Evolutionary conservation across 2,329 filamentous ascomycete genomes (phyloP).

Genomic region (Fusarium verticillioides): DNA sequence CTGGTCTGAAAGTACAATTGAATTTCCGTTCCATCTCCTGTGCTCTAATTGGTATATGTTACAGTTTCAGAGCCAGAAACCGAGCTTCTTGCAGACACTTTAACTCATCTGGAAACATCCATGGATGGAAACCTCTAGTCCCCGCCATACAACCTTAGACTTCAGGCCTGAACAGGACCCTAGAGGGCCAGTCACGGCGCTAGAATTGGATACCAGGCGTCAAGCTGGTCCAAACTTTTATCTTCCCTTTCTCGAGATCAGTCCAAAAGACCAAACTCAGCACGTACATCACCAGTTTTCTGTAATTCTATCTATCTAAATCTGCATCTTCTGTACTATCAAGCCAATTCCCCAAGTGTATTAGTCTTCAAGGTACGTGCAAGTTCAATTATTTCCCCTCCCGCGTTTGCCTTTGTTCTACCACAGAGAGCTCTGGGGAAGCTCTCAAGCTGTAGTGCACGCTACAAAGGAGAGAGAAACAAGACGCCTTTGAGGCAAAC

Average conservation of each 20-base stretch:
- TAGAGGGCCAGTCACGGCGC: slow-evolving; percentile 25
- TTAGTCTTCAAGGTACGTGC: slow-evolving; percentile 42
- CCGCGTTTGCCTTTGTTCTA: slow-evolving; percentile 28
- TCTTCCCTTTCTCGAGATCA: slow-evolving; percentile 44
- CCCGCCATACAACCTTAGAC: slow-evolving; percentile 47
- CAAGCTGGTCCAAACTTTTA: slow-evolving; percentile 46
- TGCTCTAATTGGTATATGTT: neutral
- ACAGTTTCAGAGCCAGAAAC: neutral
- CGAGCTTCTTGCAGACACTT: neutral
- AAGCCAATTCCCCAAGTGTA: slow-evolving; percentile 27
- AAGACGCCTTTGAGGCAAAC: slow-evolving; percentile 29
- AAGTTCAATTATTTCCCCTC: slow-evolving; percentile 22
- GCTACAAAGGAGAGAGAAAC: slow-evolving; percentile 2
- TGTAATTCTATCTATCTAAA: slow-evolving; percentile 34
- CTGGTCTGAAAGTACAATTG: neutral
- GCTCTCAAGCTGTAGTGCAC: slow-evolving; percentile 13
- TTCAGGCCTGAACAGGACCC: slow-evolving; percentile 47
- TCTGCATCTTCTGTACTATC: slow-evolving; percentile 29
- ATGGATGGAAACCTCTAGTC: neutral
- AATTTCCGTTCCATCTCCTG: neutral
- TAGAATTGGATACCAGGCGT: slow-evolving; percentile 31
- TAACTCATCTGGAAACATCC: neutral
- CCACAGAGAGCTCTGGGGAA: slow-evolving; percentile 16
- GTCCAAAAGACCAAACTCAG: slow-evolving; percentile 39
- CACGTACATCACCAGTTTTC: slow-evolving; percentile 33